A percentile compares a stretch with the other conserved stretches of the same genome.
Conservation (phyloP, 2,329 filamentous ascomycete genomes). For the Neofusicoccum cordaticola region DNA sequence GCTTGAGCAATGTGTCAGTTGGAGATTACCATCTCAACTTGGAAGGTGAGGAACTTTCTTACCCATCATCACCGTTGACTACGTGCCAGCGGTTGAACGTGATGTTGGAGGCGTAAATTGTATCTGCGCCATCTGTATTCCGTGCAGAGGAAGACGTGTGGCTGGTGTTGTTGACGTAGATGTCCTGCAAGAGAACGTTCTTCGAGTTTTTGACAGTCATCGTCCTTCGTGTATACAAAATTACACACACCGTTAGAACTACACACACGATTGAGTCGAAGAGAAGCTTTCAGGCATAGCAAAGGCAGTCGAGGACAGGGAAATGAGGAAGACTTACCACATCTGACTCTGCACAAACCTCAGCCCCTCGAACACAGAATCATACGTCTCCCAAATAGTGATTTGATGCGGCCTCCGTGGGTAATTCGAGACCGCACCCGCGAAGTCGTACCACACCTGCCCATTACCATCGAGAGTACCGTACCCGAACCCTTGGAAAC, state of each 20-base stretch:
- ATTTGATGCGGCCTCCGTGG: constrained; percentile 51
- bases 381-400: constrained; percentile 49
- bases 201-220: constrained; percentile 53
- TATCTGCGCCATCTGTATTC: constrained; percentile 53
- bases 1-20: constrained; percentile 49
- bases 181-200: constrained; percentile 49
- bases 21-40: constrained; percentile 42
- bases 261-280: no score
- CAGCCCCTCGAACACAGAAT: constrained; percentile 50
- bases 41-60: not conserved
- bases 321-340: constrained; percentile 39
- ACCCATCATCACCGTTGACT: constrained; percentile 22
- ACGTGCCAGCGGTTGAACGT: constrained; percentile 30
- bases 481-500: constrained; percentile 2
- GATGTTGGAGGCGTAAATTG: constrained; percentile 53
- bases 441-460: constrained; percentile 58
- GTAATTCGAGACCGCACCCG: constrained; percentile 29
- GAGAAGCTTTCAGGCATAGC: no score
- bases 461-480: constrained; percentile 61
- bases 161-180: constrained; percentile 53
- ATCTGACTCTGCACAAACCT: constrained; percentile 58
- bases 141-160: constrained; percentile 17
- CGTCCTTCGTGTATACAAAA: constrained; percentile 20
- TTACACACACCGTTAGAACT: no score
- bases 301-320: no score